Conservation (phyloP, 305 asterid species). For the Lippia alba region DNA sequence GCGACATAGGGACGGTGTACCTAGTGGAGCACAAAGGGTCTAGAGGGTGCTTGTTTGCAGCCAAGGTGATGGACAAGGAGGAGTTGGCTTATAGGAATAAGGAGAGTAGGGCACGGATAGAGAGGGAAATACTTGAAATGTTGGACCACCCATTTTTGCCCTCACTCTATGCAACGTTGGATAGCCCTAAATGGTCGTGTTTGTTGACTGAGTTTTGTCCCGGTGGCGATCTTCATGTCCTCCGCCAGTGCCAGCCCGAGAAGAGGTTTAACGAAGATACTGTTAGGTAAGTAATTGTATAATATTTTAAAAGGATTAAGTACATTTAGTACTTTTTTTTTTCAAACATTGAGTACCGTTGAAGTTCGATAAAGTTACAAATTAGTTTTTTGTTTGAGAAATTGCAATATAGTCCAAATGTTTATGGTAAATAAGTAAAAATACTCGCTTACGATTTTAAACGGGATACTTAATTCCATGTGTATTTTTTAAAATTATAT, state of each 20-base stretch:
- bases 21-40: slow-evolving; percentile 65
- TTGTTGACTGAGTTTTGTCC: slow-evolving; percentile 78
- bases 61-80: slow-evolving; percentile 80
- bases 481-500: too few relatives aligned
- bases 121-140: slow-evolving; percentile 71
- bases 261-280: slow-evolving; percentile 60
- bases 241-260: slow-evolving; percentile 70
- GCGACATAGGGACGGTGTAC: slow-evolving; percentile 78
- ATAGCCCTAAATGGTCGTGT: slow-evolving; percentile 67
- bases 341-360: too few relatives aligned
- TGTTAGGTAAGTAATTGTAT: slow-evolving; percentile 53
- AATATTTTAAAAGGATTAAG: too few relatives aligned
- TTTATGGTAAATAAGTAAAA: too few relatives aligned
- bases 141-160: slow-evolving; percentile 90
- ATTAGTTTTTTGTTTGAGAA: too few relatives aligned
- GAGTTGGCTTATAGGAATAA: slow-evolving; percentile 67
- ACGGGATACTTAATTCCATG: too few relatives aligned
- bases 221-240: slow-evolving; percentile 82
- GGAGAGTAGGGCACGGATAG: slow-evolving; percentile 66
- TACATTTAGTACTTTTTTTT: too few relatives aligned
- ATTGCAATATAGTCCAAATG: too few relatives aligned
- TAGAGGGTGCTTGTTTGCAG: slow-evolving; percentile 63
- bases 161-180: slow-evolving; percentile 63
- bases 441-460: too few relatives aligned
- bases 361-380: too few relatives aligned